phyloP scores from a whole-genome alignment of 352 stramenopile species.

The Phytophthora pinifolia region DNA sequence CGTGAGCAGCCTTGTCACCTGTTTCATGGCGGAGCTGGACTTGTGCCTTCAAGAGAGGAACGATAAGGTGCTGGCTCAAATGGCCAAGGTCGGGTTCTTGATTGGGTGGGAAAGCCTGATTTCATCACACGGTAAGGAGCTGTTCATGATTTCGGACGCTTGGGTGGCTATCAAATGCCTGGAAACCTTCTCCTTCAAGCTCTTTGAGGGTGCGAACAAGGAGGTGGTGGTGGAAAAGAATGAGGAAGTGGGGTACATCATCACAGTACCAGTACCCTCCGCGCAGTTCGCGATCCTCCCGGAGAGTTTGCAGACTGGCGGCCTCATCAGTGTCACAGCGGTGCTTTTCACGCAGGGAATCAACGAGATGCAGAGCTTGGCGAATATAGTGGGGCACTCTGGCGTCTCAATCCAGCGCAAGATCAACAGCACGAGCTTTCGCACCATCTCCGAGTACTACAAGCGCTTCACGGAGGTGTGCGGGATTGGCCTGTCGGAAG shows the following conservation, averaged over 20 bases:
- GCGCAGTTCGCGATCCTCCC: constrained; percentile 55
- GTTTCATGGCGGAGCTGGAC: constrained; percentile 79
- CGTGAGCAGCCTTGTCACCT: constrained; percentile 78
- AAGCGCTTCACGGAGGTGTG: constrained; percentile 52
- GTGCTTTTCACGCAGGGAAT: constrained; percentile 91
- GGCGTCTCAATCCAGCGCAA: constrained; percentile 82
- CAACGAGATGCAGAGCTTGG: constrained; percentile 94
- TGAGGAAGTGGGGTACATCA: constrained; percentile 66
- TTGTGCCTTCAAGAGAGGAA: constrained; percentile 67
- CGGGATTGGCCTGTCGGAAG: constrained; percentile 42
- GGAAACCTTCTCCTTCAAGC: constrained; percentile 82
- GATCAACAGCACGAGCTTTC: constrained; percentile 81
- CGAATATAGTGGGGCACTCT: constrained; percentile 85
- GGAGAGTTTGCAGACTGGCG: constrained; percentile 44
- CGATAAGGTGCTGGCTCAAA: constrained; percentile 62
- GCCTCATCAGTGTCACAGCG: constrained; percentile 70
- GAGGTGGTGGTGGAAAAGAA: constrained; percentile 68
- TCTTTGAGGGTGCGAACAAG: constrained; percentile 44
- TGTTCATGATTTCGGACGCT: constrained; percentile 94
- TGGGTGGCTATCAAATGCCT: constrained; percentile 89
- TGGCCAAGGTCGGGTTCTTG: constrained; percentile 78
- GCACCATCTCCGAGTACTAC: constrained; percentile 76
- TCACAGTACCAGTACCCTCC: constrained; percentile 50
- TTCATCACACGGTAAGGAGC: constrained; percentile 94
- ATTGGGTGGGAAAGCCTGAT: constrained; percentile 96